A percentile compares a stretch with the other conserved stretches of the same genome.
phyloP scores from a whole-genome alignment of 176 grass and related monocot species.

The Triticum dicoccoides region DNA sequence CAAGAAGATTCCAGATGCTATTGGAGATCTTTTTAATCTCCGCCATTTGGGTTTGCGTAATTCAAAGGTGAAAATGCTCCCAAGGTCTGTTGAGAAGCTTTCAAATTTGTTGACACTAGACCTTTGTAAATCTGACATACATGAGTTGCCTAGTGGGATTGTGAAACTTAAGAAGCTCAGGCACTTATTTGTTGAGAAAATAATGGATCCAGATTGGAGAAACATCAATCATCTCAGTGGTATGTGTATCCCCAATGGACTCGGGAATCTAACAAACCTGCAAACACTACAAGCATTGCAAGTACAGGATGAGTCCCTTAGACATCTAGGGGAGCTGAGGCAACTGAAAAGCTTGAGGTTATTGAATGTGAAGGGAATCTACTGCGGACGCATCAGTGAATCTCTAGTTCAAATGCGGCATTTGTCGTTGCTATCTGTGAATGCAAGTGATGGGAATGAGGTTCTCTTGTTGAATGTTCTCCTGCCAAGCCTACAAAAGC shows the following conservation, averaged over 20 bases:
- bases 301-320: too few relatives aligned
- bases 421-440: not conserved
- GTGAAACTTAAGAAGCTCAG: conserved; percentile 10
- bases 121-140: not conserved
- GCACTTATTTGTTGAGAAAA: conserved; percentile 20
- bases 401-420: conserved; percentile 15
- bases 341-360: too few relatives aligned
- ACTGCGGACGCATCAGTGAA: not conserved
- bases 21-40: too few relatives aligned
- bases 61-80: conserved; percentile 28
- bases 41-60: not conserved
- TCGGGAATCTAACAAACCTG: not conserved
- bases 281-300: too few relatives aligned
- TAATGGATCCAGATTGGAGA: not conserved
- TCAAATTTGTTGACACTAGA: too few relatives aligned
- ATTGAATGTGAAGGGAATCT: too few relatives aligned
- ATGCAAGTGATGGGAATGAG: too few relatives aligned
- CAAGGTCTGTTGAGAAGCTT: conserved; percentile 6
- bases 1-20: too few relatives aligned
- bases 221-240: not conserved
- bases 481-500: not conserved
- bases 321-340: too few relatives aligned
- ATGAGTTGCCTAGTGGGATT: not conserved
- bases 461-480: not conserved
- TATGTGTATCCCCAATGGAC: not conserved